phyloP scores from a whole-genome alignment of 129 eudicot species.

The Artemisia annua region DNA sequence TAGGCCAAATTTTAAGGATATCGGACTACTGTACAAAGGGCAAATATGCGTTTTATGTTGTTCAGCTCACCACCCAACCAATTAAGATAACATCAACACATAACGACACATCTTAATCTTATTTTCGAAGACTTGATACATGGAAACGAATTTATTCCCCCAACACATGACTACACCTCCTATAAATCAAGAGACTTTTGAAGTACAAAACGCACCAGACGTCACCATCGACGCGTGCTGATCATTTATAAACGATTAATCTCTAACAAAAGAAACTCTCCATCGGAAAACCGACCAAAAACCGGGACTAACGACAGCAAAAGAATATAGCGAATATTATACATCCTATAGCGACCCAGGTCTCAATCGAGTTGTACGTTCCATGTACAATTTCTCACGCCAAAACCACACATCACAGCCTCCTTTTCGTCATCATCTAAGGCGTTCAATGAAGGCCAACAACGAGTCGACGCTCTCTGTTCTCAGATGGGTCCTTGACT shows the following conservation, averaged over 20 bases:
- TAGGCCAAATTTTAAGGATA: too few relatives aligned
- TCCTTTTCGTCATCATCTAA: conserved; percentile 43
- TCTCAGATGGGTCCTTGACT: conserved; percentile 80
- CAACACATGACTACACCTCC: neutral
- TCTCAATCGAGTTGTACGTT: conserved; percentile 11
- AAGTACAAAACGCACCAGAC: conserved; percentile 1
- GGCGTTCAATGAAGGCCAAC: conserved; percentile 75
- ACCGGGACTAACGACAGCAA: neutral
- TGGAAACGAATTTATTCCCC: conserved; percentile 31
- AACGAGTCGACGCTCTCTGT: conserved; percentile 86
- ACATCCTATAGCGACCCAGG: conserved; percentile 4
- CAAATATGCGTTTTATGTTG: too few relatives aligned
- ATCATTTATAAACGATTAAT: conserved; percentile 5
- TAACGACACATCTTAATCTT: conserved; percentile 20
- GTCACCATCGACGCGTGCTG: neutral
- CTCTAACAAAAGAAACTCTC: neutral
- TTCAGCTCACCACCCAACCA: too few relatives aligned
- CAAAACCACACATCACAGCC: neutral
- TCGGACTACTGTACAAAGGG: too few relatives aligned
- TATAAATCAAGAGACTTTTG: conserved; percentile 1
- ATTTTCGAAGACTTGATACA: conserved; percentile 18
- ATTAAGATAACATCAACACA: neutral
- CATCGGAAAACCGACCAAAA: conserved; percentile 10
- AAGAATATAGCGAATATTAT: conserved; percentile 13
- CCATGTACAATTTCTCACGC: conserved; percentile 16